These are phyloP conservation scores for Paraconiothyrium sp. DNA, from an alignment of 2,329 filamentous ascomycete genomes.

Conservation along the genomic window DNA sequence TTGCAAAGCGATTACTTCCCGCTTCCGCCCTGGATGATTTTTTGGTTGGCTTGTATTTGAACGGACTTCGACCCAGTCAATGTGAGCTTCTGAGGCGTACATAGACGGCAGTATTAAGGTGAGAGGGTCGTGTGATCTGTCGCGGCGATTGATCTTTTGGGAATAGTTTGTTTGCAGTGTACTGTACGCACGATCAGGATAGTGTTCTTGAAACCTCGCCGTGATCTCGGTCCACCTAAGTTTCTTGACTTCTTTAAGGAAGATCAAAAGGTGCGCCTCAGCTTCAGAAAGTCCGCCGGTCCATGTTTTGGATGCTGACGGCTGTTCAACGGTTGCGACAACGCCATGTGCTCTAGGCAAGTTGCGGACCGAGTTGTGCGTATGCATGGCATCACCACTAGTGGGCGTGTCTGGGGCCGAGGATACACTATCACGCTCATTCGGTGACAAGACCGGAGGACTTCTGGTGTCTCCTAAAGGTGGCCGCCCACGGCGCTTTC, in stretches of 20 bases:
- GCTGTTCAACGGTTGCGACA: background rate
- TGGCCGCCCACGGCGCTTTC: too few species aligned
- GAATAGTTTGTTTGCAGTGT: slow-evolving; percentile 43
- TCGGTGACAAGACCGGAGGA: background rate
- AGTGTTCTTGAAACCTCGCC: slow-evolving; percentile 34
- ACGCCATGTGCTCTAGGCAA: background rate
- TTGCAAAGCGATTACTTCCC: background rate
- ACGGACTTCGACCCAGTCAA: slow-evolving; percentile 35
- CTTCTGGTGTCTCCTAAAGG: background rate
- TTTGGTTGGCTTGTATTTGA: slow-evolving; percentile 15
- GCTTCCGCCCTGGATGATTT: background rate
- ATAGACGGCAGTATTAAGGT: slow-evolving; percentile 33
- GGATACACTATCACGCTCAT: slow-evolving; percentile 12
- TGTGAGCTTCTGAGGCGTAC: slow-evolving; percentile 35
- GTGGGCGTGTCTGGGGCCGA: slow-evolving; percentile 3
- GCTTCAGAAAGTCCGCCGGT: slow-evolving; percentile 25
- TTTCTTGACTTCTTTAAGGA: slow-evolving; percentile 53
- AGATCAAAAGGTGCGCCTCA: slow-evolving; percentile 48
- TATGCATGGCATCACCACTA: background rate
- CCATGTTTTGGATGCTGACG: background rate
- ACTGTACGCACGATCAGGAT: slow-evolving; percentile 40
- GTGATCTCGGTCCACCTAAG: slow-evolving; percentile 50
- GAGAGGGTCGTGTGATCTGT: slow-evolving; percentile 35
- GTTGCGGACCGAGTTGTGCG: background rate
- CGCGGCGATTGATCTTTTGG: slow-evolving; percentile 35